Evolutionary conservation across 1,284 basidiomycete species (phyloP).

Genomic region (Malassezia obtusa): DNA sequence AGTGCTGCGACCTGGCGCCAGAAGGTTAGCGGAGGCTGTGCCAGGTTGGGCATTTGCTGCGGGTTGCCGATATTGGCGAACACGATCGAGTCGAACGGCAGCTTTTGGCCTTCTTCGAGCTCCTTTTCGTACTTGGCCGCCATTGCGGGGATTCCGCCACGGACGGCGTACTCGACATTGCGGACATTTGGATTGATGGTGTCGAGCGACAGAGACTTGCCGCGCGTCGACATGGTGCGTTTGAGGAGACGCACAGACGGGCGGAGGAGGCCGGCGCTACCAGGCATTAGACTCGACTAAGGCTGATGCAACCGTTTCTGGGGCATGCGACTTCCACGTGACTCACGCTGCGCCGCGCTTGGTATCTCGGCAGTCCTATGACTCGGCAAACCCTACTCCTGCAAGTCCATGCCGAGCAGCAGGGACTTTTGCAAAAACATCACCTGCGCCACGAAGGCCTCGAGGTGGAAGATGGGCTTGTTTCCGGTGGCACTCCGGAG

Average conservation of each 20-base stretch:
- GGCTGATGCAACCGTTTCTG: neutral
- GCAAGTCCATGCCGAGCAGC: conserved; percentile 26
- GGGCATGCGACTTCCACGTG: no score
- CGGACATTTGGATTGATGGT: conserved; percentile 67
- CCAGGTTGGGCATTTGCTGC: conserved; percentile 75
- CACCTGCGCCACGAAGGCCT: conserved; percentile 45
- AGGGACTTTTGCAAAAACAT: conserved; percentile 45
- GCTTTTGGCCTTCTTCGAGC: conserved; percentile 50
- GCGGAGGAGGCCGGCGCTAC: neutral
- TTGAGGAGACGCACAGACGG: neutral
- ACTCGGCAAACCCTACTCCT: neutral
- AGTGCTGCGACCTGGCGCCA: conserved; percentile 82
- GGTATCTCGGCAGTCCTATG: neutral
- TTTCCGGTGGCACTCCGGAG: conserved; percentile 34
- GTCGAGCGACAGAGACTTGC: conserved; percentile 33
- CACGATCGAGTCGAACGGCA: conserved; percentile 82
- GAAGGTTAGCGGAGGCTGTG: conserved; percentile 88
- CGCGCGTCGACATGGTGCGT: neutral
- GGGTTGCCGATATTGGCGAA: conserved; percentile 97
- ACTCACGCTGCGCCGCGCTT: no score
- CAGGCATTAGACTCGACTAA: neutral
- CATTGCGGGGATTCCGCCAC: conserved; percentile 85
- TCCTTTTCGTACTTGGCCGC: conserved; percentile 62
- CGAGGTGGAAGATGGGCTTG: conserved; percentile 46
- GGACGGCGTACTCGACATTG: conserved; percentile 90